Base-by-base conservation (phyloP, 2,329 filamentous ascomycete genomes). In the Epichloe gansuensis region DNA sequence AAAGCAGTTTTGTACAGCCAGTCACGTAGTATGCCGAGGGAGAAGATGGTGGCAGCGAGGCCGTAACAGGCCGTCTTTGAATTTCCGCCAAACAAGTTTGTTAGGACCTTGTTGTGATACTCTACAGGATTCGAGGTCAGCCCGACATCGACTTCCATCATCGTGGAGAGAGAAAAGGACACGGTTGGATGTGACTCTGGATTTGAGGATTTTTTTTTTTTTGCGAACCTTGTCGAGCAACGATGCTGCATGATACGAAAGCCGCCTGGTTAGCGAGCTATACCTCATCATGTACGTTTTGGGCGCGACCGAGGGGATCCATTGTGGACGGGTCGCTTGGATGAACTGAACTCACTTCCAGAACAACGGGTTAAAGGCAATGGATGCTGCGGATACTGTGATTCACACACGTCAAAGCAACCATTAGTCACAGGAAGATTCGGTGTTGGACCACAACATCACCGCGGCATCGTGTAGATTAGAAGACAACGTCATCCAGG, bases 361-460 rank as follows among this genome's bases (percentile, higher is more conserved):
- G 71, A 96, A 97, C n/a, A 93, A 84, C 23, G 93, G 93, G 71
- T 98, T 98, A 72, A 98, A 97, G 47, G 84, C 78, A 70, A 98
- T 95, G 50, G 87, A 80, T 52, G 75, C 77, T 47, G 84, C 87
- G 59, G 89, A 87, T 60, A 93, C 90, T 95, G 53, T 40, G 17
- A 21, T 31, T 27, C 40, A 31, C 45, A 27, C 12, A 45, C 35
- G 12, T 21, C 38, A 45, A 47, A 44, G 34, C 45, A 31, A 38
- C 31, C 35, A 47, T 55, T 53, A 55, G 52, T 49, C 41, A 45
- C 40, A 25, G n/a, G 1, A 31, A 43, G 4, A n/a, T 39, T 38
- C 12, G 13, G 43, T 31, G 21, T 27, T 47, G 35, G 21, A 12
- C 23, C 47, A 48, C 17, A 6, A 23, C 45, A 36, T 36, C 45